Percentiles rank a stretch among this genome's conserved stretches.
phyloP scores from a whole-genome alignment of 805 yeast genomes.

The Maudiozyma turicensis region DNA sequence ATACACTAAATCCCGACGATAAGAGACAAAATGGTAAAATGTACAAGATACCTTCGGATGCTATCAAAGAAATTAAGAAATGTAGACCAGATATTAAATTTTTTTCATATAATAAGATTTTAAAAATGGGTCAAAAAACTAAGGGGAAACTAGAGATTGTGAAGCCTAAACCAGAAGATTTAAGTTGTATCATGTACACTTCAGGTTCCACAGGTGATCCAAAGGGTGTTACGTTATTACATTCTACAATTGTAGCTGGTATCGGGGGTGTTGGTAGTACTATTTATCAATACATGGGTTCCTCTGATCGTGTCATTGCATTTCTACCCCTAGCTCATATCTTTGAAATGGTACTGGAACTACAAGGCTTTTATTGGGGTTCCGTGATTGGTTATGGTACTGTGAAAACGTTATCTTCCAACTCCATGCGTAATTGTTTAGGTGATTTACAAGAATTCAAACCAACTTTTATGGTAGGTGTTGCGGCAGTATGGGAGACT shows the following conservation, averaged over 20 bases:
- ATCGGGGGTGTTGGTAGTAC: constrained; percentile 68
- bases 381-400: constrained; percentile 78
- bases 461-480: constrained; percentile 96
- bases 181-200: constrained; percentile 61
- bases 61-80: constrained; percentile 48
- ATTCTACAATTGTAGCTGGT: constrained; percentile 66
- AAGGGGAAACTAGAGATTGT: constrained; percentile 32
- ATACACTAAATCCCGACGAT: constrained; percentile 48
- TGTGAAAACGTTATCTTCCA: constrained; percentile 82
- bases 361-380: constrained; percentile 79
- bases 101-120: constrained; percentile 53
- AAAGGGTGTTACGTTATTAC: constrained; percentile 64
- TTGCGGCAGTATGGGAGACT: constrained; percentile 96
- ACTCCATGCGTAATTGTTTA: constrained; percentile 70
- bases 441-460: constrained; percentile 82
- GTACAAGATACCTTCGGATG: constrained; percentile 47
- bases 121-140: constrained; percentile 48
- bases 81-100: constrained; percentile 69
- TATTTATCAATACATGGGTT: constrained; percentile 45
- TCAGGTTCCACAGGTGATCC: constrained; percentile 73
- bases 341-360: constrained; percentile 84
- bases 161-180: constrained; percentile 40
- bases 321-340: constrained; percentile 95
- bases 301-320: constrained; percentile 66
- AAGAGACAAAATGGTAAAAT: constrained; percentile 52